Conservation (phyloP, 345 rosid species). For the Noccaea bulbosa region DNA sequence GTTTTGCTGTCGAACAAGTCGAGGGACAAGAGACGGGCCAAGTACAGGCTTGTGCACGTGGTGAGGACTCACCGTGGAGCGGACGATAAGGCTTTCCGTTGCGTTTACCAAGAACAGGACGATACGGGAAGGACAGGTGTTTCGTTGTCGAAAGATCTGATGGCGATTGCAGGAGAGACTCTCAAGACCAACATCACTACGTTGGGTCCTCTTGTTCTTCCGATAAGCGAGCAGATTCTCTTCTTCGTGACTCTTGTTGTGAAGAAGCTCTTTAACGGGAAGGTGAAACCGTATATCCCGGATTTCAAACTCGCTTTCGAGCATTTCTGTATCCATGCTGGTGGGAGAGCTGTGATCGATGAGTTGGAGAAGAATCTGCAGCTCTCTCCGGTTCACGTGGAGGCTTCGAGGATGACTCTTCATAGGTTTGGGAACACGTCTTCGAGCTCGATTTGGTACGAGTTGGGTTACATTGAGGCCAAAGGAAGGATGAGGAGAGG, state of each 20-base stretch:
- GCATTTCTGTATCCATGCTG: constrained; percentile 63
- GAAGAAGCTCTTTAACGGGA: constrained; percentile 47
- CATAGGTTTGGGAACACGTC: constrained; percentile 60
- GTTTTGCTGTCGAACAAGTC: constrained; percentile 49
- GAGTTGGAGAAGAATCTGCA: constrained; percentile 56
- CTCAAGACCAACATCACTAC: constrained; percentile 56
- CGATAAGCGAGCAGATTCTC: constrained; percentile 51
- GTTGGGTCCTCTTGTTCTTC: constrained; percentile 52
- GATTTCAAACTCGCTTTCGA: constrained; percentile 58
- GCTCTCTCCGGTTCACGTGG: constrained; percentile 51
- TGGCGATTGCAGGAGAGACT: constrained; percentile 56
- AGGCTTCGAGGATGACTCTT: constrained; percentile 56
- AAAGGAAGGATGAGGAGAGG: constrained; percentile 52
- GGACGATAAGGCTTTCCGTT: constrained; percentile 51
- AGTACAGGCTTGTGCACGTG: constrained; percentile 51
- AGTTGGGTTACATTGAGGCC: constrained; percentile 50
- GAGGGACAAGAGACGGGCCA: constrained; percentile 41
- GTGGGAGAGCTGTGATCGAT: constrained; percentile 58
- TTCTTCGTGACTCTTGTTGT: constrained; percentile 47
- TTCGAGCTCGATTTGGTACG: constrained; percentile 56
- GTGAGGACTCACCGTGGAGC: constrained; percentile 57
- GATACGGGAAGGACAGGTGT: constrained; percentile 47
- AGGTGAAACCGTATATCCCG: constrained; percentile 49
- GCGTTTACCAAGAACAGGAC: constrained; percentile 53
- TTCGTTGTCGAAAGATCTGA: constrained; percentile 47